Evolutionary conservation across 2,329 filamentous ascomycete genomes (phyloP).

Genomic region (Sarocladium strictum): DNA sequence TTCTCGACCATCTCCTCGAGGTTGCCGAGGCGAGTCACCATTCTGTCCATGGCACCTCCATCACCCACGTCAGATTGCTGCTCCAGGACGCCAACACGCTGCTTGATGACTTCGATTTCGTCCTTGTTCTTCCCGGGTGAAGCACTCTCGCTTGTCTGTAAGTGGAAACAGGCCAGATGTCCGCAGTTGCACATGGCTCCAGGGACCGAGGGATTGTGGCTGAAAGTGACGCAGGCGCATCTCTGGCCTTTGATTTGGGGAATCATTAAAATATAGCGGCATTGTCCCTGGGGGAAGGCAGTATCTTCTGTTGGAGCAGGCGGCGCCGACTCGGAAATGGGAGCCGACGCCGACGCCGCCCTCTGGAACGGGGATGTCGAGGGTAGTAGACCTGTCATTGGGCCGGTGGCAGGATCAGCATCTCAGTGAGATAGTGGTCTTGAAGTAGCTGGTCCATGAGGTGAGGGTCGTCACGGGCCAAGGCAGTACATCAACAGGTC

Average conservation of each 20-base stretch:
- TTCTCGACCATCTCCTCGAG: constrained; percentile 50
- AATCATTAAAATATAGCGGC: constrained; percentile 51
- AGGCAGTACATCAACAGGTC: background rate
- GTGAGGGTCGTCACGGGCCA: too few relatives aligned
- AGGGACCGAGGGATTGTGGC: constrained; percentile 45
- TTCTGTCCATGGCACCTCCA: constrained; percentile 8
- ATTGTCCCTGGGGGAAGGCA: constrained; percentile 50
- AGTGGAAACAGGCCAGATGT: constrained; percentile 54
- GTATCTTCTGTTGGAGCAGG: constrained; percentile 30
- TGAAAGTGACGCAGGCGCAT: constrained; percentile 53
- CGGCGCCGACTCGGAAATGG: constrained; percentile 9
- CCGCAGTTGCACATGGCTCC: constrained; percentile 53
- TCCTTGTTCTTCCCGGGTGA: constrained; percentile 33
- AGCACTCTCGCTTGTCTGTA: constrained; percentile 38
- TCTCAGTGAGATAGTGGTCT: constrained; percentile 2
- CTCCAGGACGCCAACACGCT: constrained; percentile 25
- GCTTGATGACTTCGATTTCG: constrained; percentile 19
- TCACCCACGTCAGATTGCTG: constrained; percentile 19
- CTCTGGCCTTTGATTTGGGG: constrained; percentile 52
- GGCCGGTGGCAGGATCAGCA: constrained; percentile 1
- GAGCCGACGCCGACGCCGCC: constrained; percentile 5
- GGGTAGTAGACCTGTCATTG: constrained; percentile 1
- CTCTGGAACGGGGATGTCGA: constrained; percentile 2
- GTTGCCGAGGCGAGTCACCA: constrained; percentile 34
- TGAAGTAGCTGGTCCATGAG: constrained; percentile 4